phyloP scores from a whole-genome alignment of 352 stramenopile species.

The Globisporangium paddicum region DNA sequence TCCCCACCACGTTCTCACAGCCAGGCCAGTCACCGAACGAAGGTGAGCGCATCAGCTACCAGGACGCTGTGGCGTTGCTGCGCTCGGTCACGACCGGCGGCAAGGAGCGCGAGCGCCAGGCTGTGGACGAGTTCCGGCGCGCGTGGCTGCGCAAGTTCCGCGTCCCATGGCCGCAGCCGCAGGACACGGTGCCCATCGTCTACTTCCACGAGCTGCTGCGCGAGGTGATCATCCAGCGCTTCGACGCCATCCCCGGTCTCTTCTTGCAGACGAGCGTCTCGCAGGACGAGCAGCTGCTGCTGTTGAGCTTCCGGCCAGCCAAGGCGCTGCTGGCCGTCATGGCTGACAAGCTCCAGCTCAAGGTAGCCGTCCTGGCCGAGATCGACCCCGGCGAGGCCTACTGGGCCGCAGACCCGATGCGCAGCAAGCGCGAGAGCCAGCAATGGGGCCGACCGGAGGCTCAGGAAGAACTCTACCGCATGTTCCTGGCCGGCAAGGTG shows the following conservation, averaged over 20 bases:
- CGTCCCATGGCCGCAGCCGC: constrained; percentile 27
- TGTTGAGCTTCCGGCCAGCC: constrained; percentile 55
- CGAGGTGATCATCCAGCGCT: constrained; percentile 60
- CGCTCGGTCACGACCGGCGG: constrained; percentile 45
- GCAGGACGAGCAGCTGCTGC: constrained; percentile 19
- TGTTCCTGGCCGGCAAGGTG: constrained; percentile 68
- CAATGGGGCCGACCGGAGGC: constrained; percentile 35
- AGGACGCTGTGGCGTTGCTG: constrained; percentile 41
- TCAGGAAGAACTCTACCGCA: constrained; percentile 61
- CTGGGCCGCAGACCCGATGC: constrained; percentile 22
- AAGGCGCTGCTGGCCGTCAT: constrained; percentile 34
- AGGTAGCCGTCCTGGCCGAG: constrained; percentile 40
- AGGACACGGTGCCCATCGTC: constrained; percentile 45
- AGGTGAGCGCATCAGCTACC: constrained; percentile 40
- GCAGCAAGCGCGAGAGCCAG: constrained; percentile 19
- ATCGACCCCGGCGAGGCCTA: constrained; percentile 40
- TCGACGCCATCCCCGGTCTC: constrained; percentile 44
- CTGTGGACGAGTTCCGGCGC: constrained; percentile 39
- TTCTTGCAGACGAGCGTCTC: constrained; percentile 26
- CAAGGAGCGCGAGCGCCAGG: constrained; percentile 30
- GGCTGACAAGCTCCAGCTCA: constrained; percentile 37
- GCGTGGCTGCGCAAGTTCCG: constrained; percentile 73
- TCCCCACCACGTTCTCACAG: constrained; percentile 51
- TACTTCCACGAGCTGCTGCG: constrained; percentile 67
- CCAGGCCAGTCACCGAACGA: neutral